Percentiles rank a stretch among this genome's conserved stretches.
These are phyloP conservation scores for Panaeolus papilionaceus DNA, from an alignment of 768 basidiomycete species.

Conservation along the genomic window DNA sequence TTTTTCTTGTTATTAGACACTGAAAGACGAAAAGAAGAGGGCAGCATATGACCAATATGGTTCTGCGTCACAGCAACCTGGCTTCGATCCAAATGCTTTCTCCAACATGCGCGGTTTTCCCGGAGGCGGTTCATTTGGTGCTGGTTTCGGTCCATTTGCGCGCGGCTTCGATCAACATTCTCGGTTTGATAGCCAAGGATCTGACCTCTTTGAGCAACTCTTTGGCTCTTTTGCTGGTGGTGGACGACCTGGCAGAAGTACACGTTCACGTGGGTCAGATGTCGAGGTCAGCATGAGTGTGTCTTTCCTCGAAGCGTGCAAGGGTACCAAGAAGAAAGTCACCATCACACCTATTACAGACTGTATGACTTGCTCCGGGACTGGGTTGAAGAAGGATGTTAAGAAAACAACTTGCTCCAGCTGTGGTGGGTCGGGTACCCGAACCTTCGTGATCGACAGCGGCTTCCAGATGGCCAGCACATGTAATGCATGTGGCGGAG, in stretches of 20 bases:
- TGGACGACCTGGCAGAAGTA: constrained; percentile 44
- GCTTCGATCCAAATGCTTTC: constrained; percentile 92
- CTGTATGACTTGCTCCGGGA: constrained; percentile 85
- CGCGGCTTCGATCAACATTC: constrained; percentile 40
- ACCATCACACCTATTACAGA: constrained; percentile 82
- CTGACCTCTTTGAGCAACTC: constrained; percentile 84
- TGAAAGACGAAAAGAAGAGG: constrained; percentile 95
- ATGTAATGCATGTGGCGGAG: constrained; percentile 82
- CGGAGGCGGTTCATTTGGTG: constrained; percentile 30
- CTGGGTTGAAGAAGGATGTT: constrained; percentile 86
- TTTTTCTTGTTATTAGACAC: constrained; percentile 61
- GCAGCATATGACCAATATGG: constrained; percentile 93
- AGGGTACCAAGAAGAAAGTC: constrained; percentile 79
- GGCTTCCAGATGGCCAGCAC: constrained; percentile 98
- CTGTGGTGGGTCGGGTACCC: constrained; percentile 87
- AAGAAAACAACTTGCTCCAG: constrained; percentile 79
- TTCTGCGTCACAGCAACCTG: constrained; percentile 88
- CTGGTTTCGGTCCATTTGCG: constrained; percentile 17
- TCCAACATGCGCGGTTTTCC: constrained; percentile 56
- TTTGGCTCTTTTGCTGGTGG: constrained; percentile 75
- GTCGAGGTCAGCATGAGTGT: constrained; percentile 79
- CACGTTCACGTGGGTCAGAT: constrained; percentile 73
- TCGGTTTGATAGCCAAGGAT: constrained; percentile 15
- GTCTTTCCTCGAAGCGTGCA: constrained; percentile 94
- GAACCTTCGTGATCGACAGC: constrained; percentile 87